phyloP scores from a whole-genome alignment of 129 eudicot species.

The Cynara cardunculus region DNA sequence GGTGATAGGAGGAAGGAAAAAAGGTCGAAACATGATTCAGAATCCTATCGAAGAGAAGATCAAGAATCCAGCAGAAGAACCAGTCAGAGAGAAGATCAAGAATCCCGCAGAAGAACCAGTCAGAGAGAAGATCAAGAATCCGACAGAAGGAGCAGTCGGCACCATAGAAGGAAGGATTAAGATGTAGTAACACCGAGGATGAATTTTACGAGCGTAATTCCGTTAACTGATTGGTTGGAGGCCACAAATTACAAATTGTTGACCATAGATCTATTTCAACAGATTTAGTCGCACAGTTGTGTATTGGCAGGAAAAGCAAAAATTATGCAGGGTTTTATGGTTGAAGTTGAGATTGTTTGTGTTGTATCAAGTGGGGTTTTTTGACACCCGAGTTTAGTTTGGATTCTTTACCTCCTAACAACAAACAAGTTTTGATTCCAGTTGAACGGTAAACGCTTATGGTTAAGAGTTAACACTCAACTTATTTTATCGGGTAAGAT shows the following conservation, averaged over 20 bases:
- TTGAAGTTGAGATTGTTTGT: not conserved
- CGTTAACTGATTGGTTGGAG: slow-evolving; percentile 1
- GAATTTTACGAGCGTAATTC: not conserved
- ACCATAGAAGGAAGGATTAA: slow-evolving; percentile 32
- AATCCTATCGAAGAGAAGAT: slow-evolving; percentile 26
- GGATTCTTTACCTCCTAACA: not conserved
- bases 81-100: slow-evolving; percentile 17
- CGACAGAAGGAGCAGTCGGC: slow-evolving; percentile 21
- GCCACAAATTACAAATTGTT: not conserved
- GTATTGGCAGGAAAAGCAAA: not conserved
- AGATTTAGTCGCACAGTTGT: not conserved
- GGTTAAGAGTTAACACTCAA: too few species aligned
- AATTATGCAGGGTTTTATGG: not conserved
- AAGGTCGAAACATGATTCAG: slow-evolving; percentile 46
- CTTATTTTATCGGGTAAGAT: too few species aligned
- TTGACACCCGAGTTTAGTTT: not conserved
- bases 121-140: not conserved
- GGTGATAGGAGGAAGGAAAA: slow-evolving; percentile 38
- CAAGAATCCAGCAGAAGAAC: not conserved
- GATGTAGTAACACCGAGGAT: slow-evolving; percentile 28
- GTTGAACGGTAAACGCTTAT: too few species aligned
- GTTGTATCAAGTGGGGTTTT: too few species aligned
- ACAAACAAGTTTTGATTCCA: not conserved
- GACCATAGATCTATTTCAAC: not conserved
- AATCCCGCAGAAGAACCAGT: slow-evolving; percentile 2